These are phyloP conservation scores for Trichoderma semiorbis DNA, from an alignment of 2,329 filamentous ascomycete species.

Conservation along the genomic window DNA sequence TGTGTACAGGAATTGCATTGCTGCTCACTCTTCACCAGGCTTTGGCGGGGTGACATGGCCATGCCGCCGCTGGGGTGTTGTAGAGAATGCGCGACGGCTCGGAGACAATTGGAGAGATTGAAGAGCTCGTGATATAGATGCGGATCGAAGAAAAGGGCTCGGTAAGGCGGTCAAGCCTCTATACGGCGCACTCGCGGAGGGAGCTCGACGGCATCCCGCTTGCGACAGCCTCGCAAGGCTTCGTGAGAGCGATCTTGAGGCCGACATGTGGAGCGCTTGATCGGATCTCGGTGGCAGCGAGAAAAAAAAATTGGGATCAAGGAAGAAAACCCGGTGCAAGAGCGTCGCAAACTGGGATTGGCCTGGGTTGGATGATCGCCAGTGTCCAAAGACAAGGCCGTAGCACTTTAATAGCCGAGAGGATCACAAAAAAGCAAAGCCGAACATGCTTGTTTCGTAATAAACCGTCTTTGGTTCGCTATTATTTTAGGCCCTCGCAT, in stretches of 20 bases:
- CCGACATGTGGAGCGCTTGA: constrained; percentile 27
- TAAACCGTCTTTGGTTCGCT: constrained; percentile 13
- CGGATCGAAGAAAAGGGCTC: constrained; percentile 23
- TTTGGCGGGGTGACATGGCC: constrained; percentile 81
- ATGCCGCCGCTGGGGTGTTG: constrained; percentile 59
- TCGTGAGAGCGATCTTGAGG: constrained; percentile 33
- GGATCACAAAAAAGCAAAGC: neutral
- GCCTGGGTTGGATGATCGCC: neutral
- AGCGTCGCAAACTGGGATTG: constrained; percentile 1
- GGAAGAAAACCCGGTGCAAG: neutral
- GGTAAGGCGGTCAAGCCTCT: constrained; percentile 13
- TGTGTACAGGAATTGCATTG: neutral
- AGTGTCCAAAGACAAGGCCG: neutral
- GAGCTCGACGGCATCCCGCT: constrained; percentile 30
- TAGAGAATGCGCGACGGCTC: constrained; percentile 59
- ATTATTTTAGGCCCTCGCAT: constrained; percentile 25
- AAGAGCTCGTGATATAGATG: constrained; percentile 12
- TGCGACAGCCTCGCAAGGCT: constrained; percentile 33
- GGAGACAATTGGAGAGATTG: constrained; percentile 19
- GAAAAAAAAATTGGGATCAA: neutral
- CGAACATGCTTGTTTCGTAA: constrained; percentile 12
- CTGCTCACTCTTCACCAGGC: constrained; percentile 82
- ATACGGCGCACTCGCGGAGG: constrained; percentile 24
- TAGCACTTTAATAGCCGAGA: neutral
- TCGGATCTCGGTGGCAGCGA: neutral